These are phyloP conservation scores for Ceratocystis huliohia DNA, from an alignment of 2,329 filamentous ascomycete species.

Conservation along the genomic window DNA sequence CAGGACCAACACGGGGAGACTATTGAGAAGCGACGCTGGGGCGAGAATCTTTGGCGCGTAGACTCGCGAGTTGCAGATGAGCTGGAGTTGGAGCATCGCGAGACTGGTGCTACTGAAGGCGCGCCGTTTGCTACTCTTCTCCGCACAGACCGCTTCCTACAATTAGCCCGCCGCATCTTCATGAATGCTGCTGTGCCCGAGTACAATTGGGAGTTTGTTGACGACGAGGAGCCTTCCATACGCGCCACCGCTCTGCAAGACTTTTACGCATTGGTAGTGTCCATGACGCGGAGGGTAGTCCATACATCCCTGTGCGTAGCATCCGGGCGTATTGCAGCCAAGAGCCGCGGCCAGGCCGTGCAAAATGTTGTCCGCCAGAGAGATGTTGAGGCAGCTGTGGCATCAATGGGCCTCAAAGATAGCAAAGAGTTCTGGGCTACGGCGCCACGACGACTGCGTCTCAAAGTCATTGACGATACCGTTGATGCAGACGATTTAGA, in stretches of 20 bases:
- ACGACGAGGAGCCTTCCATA: slow-evolving; percentile 50
- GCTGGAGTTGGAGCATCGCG: slow-evolving; percentile 23
- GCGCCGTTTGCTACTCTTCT: slow-evolving; percentile 46
- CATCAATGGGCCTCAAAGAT: slow-evolving; percentile 31
- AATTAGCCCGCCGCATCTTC: slow-evolving; percentile 53
- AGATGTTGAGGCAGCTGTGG: slow-evolving; percentile 39
- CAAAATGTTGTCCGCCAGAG: slow-evolving; percentile 25
- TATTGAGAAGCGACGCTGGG: slow-evolving; percentile 48
- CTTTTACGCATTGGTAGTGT: slow-evolving; percentile 55
- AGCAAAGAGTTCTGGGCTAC: slow-evolving; percentile 35
- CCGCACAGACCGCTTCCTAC: slow-evolving; percentile 46
- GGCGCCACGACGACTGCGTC: slow-evolving; percentile 37
- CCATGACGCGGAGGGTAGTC: slow-evolving; percentile 57
- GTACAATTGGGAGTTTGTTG: slow-evolving; percentile 54
- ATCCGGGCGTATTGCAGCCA: slow-evolving; percentile 52
- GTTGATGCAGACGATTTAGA: slow-evolving; percentile 20
- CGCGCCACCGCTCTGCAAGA: slow-evolving; percentile 64
- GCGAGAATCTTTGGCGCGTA: slow-evolving; percentile 51
- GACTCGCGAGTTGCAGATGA: slow-evolving; percentile 30
- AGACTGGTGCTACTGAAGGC: slow-evolving; percentile 22
- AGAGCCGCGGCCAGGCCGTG: slow-evolving; percentile 26
- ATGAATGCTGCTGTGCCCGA: slow-evolving; percentile 56
- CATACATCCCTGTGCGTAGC: slow-evolving; percentile 57
- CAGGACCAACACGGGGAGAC: slow-evolving; percentile 52
- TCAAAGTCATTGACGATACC: slow-evolving; percentile 35